Percentiles rank a stretch among this genome's conserved stretches.
Conservation (phyloP, 257 asterid species). For the Sherardia arvensis region DNA sequence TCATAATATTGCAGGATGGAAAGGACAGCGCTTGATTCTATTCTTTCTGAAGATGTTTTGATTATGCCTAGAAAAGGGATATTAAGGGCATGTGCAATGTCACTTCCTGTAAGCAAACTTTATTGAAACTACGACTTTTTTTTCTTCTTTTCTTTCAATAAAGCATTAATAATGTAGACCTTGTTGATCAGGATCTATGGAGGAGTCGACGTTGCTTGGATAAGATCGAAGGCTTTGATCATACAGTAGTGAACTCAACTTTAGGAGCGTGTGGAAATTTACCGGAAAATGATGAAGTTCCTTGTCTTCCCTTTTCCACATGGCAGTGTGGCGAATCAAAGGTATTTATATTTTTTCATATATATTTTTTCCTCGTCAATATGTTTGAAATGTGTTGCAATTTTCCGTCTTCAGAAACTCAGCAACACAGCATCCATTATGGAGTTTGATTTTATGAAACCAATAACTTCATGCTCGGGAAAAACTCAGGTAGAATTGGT, state of each 20-base stretch:
- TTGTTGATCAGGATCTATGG: slow-evolving; percentile 70
- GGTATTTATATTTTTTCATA: slow-evolving; percentile 28
- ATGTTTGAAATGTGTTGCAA: neutral
- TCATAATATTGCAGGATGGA: slow-evolving; percentile 52
- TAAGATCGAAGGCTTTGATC: slow-evolving; percentile 81
- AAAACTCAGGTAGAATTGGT: slow-evolving; percentile 52
- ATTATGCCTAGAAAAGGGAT: slow-evolving; percentile 84
- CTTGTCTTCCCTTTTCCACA: slow-evolving; percentile 55
- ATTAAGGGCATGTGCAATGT: slow-evolving; percentile 77
- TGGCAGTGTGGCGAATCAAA: slow-evolving; percentile 86
- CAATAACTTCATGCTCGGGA: slow-evolving; percentile 58
- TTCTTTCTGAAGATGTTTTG: slow-evolving; percentile 52
- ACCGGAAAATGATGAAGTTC: slow-evolving; percentile 48
- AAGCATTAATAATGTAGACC: slow-evolving; percentile 9
- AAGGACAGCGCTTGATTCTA: slow-evolving; percentile 48
- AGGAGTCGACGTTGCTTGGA: slow-evolving; percentile 65
- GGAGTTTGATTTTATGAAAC: slow-evolving; percentile 71
- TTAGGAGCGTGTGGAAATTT: slow-evolving; percentile 85
- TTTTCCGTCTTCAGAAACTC: slow-evolving; percentile 43
- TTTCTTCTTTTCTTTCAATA: slow-evolving; percentile 2
- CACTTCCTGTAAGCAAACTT: slow-evolving; percentile 55
- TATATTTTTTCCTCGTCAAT: neutral
- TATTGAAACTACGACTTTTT: neutral
- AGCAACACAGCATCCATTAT: slow-evolving; percentile 48
- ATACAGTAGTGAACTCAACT: slow-evolving; percentile 54